Percentiles rank a stretch among this genome's conserved stretches.
Conservation (phyloP, 2,329 filamentous ascomycete genomes). For the Tympanopsis confertula region DNA sequence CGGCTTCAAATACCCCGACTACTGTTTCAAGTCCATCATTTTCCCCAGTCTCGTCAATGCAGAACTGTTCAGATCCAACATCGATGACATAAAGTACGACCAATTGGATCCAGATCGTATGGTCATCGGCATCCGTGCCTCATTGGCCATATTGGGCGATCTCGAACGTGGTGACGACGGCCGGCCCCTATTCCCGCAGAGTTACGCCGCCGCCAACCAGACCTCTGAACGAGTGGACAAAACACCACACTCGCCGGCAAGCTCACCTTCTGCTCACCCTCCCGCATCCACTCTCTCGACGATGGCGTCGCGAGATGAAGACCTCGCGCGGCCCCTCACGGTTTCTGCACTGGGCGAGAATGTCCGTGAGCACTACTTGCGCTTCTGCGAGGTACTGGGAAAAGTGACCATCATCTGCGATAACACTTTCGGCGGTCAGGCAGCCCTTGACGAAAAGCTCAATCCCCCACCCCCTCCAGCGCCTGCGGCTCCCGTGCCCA, state of each 20-base stretch:
- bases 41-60: conserved; percentile 92
- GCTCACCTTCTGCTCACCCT: conserved; percentile 32
- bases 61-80: conserved; percentile 67
- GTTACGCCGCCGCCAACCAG: conserved; percentile 28
- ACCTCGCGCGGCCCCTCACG: conserved; percentile 54
- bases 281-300: conserved; percentile 28
- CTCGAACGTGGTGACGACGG: conserved; percentile 72
- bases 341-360: conserved; percentile 58
- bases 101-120: conserved; percentile 92
- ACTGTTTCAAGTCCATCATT: conserved; percentile 86
- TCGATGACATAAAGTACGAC: conserved; percentile 69
- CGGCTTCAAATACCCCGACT: conserved; percentile 83
- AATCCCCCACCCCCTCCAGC: no score
- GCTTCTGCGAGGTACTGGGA: conserved; percentile 88
- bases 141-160: conserved; percentile 84
- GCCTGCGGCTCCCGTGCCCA: conserved; percentile 60
- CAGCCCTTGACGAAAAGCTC: conserved; percentile 90
- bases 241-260: conserved; percentile 22
- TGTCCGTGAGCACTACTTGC: conserved; percentile 73
- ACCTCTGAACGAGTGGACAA: background rate
- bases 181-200: conserved; percentile 72
- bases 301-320: conserved; percentile 37
- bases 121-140: conserved; percentile 92
- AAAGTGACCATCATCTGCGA: conserved; percentile 96
- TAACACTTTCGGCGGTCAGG: conserved; percentile 92